Conservation (phyloP, 2,329 filamentous ascomycete genomes). For the Verticillium nubilum region DNA sequence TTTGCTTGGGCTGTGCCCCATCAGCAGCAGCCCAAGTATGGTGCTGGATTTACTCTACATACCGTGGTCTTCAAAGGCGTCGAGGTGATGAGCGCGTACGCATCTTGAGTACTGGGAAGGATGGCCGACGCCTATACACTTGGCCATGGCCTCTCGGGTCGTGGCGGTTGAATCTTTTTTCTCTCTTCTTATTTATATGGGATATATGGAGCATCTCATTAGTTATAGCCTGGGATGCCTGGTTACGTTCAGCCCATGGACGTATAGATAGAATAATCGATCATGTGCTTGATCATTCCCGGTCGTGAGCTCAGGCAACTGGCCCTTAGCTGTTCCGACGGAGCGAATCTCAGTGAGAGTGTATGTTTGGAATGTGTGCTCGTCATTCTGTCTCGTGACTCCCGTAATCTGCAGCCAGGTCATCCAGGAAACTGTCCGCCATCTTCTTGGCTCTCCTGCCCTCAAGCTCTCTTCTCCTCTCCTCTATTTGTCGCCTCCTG, state of each 20-base stretch:
- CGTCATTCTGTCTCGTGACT: not conserved
- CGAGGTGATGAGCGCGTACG: not conserved
- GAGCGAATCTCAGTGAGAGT: too few species aligned
- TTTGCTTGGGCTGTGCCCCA: not conserved
- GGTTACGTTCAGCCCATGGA: not conserved
- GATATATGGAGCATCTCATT: not conserved
- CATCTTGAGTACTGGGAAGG: not conserved
- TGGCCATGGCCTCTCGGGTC: not conserved
- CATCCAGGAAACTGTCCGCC: constrained; percentile 68
- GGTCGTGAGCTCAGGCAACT: not conserved
- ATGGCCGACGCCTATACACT: not conserved
- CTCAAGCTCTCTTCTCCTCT: constrained; percentile 56
- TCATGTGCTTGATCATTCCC: not conserved
- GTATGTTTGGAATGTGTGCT: not conserved
- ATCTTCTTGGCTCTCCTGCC: constrained; percentile 56
- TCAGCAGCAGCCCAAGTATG: not conserved
- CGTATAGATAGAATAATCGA: not conserved
- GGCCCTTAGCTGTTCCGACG: too few species aligned
- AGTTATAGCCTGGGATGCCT: not conserved
- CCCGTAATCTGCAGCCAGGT: constrained; percentile 28
- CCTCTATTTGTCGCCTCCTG: constrained; percentile 59
- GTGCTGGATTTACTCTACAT: not conserved
- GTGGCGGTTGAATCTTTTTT: not conserved
- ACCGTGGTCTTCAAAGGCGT: not conserved
- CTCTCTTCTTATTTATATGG: not conserved